Evolutionary conservation across 305 asterid genomes (phyloP).

Genomic region (Fraxinus baroniana): DNA sequence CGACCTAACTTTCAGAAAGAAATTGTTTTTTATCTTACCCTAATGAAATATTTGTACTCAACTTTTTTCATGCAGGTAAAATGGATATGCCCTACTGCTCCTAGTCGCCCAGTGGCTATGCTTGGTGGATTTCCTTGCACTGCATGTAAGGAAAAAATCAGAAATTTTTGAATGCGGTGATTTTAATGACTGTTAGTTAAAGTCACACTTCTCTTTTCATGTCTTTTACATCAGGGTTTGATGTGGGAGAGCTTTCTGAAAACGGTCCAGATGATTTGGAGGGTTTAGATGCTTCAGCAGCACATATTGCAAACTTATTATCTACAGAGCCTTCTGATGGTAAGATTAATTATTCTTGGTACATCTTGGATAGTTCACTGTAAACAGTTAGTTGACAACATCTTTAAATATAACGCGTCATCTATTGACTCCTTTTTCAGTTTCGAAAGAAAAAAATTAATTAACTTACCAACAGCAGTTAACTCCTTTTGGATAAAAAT

Average conservation of each 20-base stretch:
- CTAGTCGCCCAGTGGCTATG: constrained; percentile 85
- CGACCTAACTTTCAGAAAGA: not conserved
- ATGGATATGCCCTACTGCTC: constrained; percentile 99
- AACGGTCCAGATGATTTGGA: constrained; percentile 85
- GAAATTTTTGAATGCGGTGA: constrained; percentile 1
- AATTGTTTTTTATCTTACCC: not conserved
- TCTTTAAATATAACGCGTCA: not conserved
- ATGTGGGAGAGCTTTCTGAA: constrained; percentile 89
- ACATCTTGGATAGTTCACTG: not conserved
- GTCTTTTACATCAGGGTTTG: constrained; percentile 64
- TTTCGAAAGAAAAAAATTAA: not conserved
- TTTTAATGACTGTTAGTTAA: constrained; percentile 32
- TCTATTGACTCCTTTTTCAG: not conserved
- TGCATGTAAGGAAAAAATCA: constrained; percentile 64
- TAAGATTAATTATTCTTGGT: constrained; percentile 31
- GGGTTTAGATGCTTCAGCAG: constrained; percentile 88
- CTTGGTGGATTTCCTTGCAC: constrained; percentile 96
- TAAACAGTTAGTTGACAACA: not conserved
- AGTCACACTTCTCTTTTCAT: not conserved
- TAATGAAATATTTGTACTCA: constrained; percentile 4
- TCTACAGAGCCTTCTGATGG: constrained; percentile 91
- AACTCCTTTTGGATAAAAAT: not conserved
- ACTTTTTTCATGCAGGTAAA: constrained; percentile 63
- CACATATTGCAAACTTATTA: constrained; percentile 85
- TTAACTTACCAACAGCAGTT: not conserved